Percentiles rank a stretch among this genome's conserved stretches.
Conservation (phyloP, 495 filamentous ascomycete genomes). For the Annulohypoxylon stygium region DNA sequence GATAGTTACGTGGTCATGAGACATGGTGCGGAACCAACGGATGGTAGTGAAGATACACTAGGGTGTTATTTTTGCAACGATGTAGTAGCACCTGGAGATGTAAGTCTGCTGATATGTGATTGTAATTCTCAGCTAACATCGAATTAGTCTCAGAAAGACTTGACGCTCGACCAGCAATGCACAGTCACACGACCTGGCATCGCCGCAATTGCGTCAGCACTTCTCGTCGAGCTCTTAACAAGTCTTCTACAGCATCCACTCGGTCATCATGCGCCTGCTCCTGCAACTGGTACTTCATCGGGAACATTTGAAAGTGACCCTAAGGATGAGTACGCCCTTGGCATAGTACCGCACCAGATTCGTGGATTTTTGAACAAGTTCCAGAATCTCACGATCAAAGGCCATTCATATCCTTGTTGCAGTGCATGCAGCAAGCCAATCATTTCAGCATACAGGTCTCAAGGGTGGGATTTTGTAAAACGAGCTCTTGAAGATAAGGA, state of each 20-base stretch:
- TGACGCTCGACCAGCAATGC: constrained; percentile 97
- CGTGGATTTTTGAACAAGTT: constrained; percentile 91
- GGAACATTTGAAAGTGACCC: constrained; percentile 67
- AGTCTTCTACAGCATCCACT: constrained; percentile 87
- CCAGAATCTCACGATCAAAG: constrained; percentile 84
- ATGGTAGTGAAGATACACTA: constrained; percentile 71
- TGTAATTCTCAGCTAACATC: constrained; percentile 56
- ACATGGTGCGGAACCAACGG: constrained; percentile 74
- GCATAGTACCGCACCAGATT: constrained; percentile 91
- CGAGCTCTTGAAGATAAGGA: constrained; percentile 84
- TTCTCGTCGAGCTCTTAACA: constrained; percentile 90
- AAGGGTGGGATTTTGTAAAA: constrained; percentile 91
- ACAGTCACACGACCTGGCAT: constrained; percentile 95
- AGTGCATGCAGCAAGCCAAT: constrained; percentile 89
- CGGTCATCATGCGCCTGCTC: constrained; percentile 71
- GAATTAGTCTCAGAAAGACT: constrained; percentile 86
- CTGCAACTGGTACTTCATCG: constrained; percentile 49
- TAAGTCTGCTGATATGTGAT: constrained; percentile 62
- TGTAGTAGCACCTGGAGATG: constrained; percentile 93
- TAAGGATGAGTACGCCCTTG: constrained; percentile 76
- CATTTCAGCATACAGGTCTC: constrained; percentile 74
- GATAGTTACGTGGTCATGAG: constrained; percentile 98
- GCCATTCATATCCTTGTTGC: constrained; percentile 88
- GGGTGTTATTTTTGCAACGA: constrained; percentile 99
- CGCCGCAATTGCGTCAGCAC: constrained; percentile 89